A percentile compares a stretch with the other conserved stretches of the same genome.
phyloP scores from a whole-genome alignment of 2,329 filamentous ascomycete species.

The Curvularia eragrostidis region DNA sequence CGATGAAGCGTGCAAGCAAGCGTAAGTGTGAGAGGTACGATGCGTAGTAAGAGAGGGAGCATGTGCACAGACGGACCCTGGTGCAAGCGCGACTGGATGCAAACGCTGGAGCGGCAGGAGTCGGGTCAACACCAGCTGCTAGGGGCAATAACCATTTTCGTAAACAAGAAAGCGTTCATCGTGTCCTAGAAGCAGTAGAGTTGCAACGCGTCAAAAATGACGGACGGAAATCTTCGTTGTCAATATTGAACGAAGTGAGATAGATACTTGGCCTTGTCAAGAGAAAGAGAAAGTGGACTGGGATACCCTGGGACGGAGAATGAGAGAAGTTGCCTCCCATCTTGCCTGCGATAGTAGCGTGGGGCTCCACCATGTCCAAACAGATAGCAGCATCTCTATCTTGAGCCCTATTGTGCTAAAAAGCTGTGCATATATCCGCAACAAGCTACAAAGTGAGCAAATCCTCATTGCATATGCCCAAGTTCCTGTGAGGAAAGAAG shows the following conservation, averaged over 20 bases:
- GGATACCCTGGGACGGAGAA: background rate
- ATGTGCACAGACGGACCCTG: constrained; percentile 31
- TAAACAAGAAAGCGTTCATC: constrained; percentile 22
- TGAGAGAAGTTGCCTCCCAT: background rate
- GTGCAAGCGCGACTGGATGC: constrained; percentile 24
- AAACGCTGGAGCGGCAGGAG: constrained; percentile 33
- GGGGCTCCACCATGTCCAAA: background rate
- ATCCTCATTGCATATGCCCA: background rate
- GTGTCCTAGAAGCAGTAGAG: constrained; percentile 17
- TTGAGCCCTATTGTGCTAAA: background rate
- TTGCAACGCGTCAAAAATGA: background rate
- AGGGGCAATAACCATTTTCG: constrained; percentile 19
- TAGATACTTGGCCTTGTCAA: constrained; percentile 6
- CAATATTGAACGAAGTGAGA: constrained; percentile 16
- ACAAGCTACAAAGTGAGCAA: background rate
- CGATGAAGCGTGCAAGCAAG: constrained; percentile 28
- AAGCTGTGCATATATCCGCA: background rate
- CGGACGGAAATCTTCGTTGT: background rate
- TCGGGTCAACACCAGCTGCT: constrained; percentile 21
- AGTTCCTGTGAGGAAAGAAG: background rate
- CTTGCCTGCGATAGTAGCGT: background rate
- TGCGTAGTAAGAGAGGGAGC: constrained; percentile 5
- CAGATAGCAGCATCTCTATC: background rate
- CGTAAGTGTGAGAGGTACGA: constrained; percentile 15
- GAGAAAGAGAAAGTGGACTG: no score